Conservation (phyloP, 768 basidiomycete genomes). For the Boletus edulis region DNA sequence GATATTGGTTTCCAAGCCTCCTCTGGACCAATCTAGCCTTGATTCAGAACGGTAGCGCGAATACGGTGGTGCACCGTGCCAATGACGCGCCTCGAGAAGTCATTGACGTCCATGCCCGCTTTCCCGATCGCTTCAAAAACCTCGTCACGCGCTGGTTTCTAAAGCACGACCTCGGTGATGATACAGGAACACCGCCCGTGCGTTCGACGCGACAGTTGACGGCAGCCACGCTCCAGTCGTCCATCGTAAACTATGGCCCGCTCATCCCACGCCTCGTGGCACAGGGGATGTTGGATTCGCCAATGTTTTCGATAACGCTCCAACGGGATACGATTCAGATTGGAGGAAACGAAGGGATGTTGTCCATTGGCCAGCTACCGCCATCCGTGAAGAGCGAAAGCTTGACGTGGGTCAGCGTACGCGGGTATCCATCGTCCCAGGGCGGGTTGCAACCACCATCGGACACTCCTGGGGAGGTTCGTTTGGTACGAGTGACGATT, state of each 20-base stretch:
- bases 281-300: conserved; percentile 34
- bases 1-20: conserved; percentile 32
- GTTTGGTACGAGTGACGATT: conserved; percentile 12
- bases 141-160: conserved; percentile 20
- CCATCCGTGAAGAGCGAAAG: conserved; percentile 42
- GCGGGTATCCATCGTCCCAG: conserved; percentile 48
- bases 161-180: conserved; percentile 1
- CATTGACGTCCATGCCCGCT: not conserved
- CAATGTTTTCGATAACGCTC: conserved; percentile 57
- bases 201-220: conserved; percentile 10
- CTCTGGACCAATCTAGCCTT: conserved; percentile 44
- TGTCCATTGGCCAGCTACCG: conserved; percentile 69
- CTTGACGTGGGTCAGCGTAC: conserved; percentile 66
- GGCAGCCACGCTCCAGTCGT: conserved; percentile 35
- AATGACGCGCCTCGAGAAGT: not conserved
- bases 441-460: conserved; percentile 56
- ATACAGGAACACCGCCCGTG: not conserved
- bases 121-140: conserved; percentile 9
- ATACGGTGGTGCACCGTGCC: not conserved
- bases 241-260: conserved; percentile 43
- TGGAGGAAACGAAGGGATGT: conserved; percentile 63
- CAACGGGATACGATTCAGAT: conserved; percentile 68
- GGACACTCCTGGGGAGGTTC: conserved; percentile 60
- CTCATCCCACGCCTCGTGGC: conserved; percentile 47
- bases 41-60: conserved; percentile 7